Evolutionary conservation across 768 basidiomycete genomes (phyloP), one percentile per base, ranked within the genome.

Genomic region (Pleurotus ostreatus): DNA sequence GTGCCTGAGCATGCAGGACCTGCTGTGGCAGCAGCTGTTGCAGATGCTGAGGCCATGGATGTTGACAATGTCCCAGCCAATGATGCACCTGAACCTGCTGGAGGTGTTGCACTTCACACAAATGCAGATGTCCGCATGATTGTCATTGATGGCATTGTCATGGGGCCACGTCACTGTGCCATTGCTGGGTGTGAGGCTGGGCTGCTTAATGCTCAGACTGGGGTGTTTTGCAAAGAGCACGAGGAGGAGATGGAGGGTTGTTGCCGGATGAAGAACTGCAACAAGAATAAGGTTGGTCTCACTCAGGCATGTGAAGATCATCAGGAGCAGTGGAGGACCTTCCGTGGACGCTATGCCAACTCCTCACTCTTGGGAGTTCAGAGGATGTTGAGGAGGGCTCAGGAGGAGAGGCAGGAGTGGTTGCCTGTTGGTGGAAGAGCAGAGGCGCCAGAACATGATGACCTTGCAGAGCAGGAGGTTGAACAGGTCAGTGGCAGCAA

Each of bases 71-170:
- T n/a, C n/a, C n/a, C n/a, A n/a, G n/a, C n/a, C n/a, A n/a, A n/a
- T 5, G 15, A 52, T 52, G 16, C 25, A 49, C 15, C 23, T 16
- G 46, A 47, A 16, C 22, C 12, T 16, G 18, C 22, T 15, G 18
- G 20, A 20, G 20, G 20, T 44, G 41, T 44, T 47, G 16, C 46
- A 20, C 46, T 47, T 7, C 16, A 47, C 23, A 16, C 16, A 20
- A 16, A 15, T 16, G 55, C 47, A 37, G 23, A 23, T 22, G 57
- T 59, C n/a, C 12, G 22, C 20, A 54, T 60, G 59, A 41, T 57
- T 46, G 59, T 60, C 41, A 43, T 60, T 20, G 59, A 60, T 60
- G 59, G 57, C 2, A 57, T 60, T 60, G 59, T 60, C 30, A 55
- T 60, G 57, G 49, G 56, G 26, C 59, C 49, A 6, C 18, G 30